Evolutionary conservation across 345 rosid species (phyloP), one percentile per base, ranked within the genome.

Genomic region (Citropsis articulata): DNA sequence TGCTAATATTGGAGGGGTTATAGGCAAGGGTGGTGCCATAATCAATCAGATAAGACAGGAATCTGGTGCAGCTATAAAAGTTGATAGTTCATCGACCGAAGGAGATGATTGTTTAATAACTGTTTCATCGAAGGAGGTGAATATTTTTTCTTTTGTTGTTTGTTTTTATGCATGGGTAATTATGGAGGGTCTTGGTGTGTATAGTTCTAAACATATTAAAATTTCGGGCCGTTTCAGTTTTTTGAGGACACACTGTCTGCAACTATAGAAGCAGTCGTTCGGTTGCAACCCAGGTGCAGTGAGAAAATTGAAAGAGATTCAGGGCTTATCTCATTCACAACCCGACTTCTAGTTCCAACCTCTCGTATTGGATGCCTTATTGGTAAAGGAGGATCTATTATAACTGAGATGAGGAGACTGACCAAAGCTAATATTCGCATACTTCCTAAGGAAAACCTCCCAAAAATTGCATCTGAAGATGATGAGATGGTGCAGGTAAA

Each of bases 401-500:
- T 94, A 77, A 88, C 91, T 84, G 99, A 96, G 85, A 91, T 96
- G 92, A 89, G 99, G 86, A 89, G 92, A 81, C 69, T 84, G 55
- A 94, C 98, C 7, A 94, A 91, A 87, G 99, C 99, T 57, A 92
- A 91, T 80, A 96, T 96, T 73, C 94, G 98, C 35, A 89, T 96
- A 53, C 93, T 94, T 42, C 89, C 95, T 33, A 96, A 94, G 86
- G 99, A 92, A 55, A 85, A 84, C 78, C 92, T 94, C 83, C 98
- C 99, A 22, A 94, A 94, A 79, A 80, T 94, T 86, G 99, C 98
- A 70, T 84, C 93, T 61, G 84, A 87, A 9, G 97, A 92, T 85
- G 99, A 96, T 80, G 99, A 96, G 88, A 91, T 96, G 99, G 97
- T 96, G 77, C 99, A 90, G 98, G 99, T 96, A 86, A 85, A 53